phyloP scores from a whole-genome alignment of 257 asterid genomes.

The Fraxinus anomala region DNA sequence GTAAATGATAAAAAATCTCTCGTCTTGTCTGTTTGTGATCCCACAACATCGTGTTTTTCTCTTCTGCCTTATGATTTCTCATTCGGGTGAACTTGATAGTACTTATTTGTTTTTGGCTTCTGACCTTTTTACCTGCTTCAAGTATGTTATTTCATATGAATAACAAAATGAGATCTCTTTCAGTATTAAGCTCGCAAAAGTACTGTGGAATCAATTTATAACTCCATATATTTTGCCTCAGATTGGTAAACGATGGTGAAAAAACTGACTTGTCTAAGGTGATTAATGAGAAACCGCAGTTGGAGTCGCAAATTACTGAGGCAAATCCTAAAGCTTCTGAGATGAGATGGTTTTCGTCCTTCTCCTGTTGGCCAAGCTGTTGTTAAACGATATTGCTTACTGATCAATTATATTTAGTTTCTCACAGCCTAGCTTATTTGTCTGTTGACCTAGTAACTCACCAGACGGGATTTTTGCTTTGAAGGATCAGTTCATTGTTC shows the following conservation, averaged over 20 bases:
- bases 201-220: not conserved
- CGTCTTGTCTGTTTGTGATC: not conserved
- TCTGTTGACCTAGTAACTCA: not conserved
- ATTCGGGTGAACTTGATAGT: not conserved
- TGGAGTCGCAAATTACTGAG: constrained; percentile 23
- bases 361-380: constrained; percentile 24
- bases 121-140: not conserved
- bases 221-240: constrained; percentile 22
- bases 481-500: not conserved
- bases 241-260: constrained; percentile 43
- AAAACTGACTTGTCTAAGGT: constrained; percentile 33
- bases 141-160: not conserved
- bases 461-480: not conserved
- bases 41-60: not conserved
- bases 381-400: constrained; percentile 12
- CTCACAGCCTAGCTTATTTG: not conserved
- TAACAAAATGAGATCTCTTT: not conserved
- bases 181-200: not conserved
- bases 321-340: constrained; percentile 19
- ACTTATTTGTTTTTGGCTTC: not conserved
- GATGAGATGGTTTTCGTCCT: constrained; percentile 23
- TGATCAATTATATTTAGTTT: not conserved
- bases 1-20: not conserved
- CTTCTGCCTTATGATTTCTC: not conserved
- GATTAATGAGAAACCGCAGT: constrained; percentile 35